Evolutionary conservation across 177 flowering plant genomes (phyloP), one percentile per base, ranked within the genome.

Genomic region (Vitis hybrid): DNA sequence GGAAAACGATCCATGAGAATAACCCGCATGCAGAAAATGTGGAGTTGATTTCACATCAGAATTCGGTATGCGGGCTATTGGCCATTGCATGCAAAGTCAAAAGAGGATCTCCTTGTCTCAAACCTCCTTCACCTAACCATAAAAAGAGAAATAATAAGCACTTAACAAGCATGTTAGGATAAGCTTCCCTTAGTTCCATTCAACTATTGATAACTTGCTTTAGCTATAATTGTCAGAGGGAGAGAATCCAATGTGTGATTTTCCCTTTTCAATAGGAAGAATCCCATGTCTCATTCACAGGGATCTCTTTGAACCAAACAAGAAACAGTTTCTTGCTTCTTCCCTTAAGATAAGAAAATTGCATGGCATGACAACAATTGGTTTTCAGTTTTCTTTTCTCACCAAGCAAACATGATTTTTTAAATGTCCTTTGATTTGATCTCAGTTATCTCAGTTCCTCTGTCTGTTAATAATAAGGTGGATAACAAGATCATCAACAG

Each of bases 21-120:
- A 0, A 12, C 0, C 8, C 8, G n/a, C 57, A 55, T 12, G 15
- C 3, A 0, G 57, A 15, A 55, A 16, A 54, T 14, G 57, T 14
- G 48, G 19, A 54, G 16, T 15, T 15, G 16, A 54, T 13, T 54
- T 54, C 16, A 54, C 19, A 54, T 13, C 57, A 54, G 16, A 16
- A 55, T n/a, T 7, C 7, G 9, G 16, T 0, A 55, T n/a, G n/a
- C 7, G 18, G 57, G 57, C 2, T 55, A 14, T 14, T 14, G 16
- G 16, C 57, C 57, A 3, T 14, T 0, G 57, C 57, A 55, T 6
- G 5, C 2, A 55, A n/a, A 55, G 57, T 55, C 57, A 55, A 55
- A 55, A 55, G n/a, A 55, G 57, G 57, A 55, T 55, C 57, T 6
- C 57, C 57, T 14, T 55, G n/a, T 55, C 57, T 55, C 16, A 55